Base-by-base conservation (phyloP, 768 basidiomycete genomes). In the Lactarius sp. region DNA sequence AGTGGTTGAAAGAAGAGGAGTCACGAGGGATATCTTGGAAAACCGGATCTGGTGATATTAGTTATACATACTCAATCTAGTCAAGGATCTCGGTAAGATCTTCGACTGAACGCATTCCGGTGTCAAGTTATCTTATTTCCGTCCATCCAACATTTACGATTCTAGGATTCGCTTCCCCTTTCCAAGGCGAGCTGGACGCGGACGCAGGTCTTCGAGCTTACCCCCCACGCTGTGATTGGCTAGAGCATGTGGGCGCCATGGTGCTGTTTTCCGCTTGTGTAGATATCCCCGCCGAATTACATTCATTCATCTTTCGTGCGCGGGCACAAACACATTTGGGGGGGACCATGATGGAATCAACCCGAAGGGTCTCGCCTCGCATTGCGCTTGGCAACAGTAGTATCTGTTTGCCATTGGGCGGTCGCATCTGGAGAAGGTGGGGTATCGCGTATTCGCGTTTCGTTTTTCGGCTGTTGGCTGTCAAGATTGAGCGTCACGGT, bases 381-480 rank as follows among this genome's bases (percentile, higher is more conserved):
- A 12, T 20, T 20, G 37, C 36, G 33, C 53, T 27, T 55, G 54
- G 42, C 54, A 16, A 55, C 54, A 52, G 2, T 27, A 41, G 27
- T 13, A 18, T 52, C 39, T 39, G 51, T 41, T 7, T 37, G 42
- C 52, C 59, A 37, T 52, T 27, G 46, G 20, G 55, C 9, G n/a
- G 3, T 6, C 22, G 10, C 2, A 27, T 27, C 27, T 27, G 27
- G 27, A 27, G 27, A 6, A 46, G 44, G 31, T 12, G 36, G 37
- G 41, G 58, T 12, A 33, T 51, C 22, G 37, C 20, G 61, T 56
- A 20, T 58, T 31, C n/a, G 22, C n/a, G 64, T 54, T 66, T 66
- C 58, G 67, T 49, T 66, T 59, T 69, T 59, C 47, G 50, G 49
- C 36, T 22, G 37, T 41, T 47, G 53, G 51, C 66, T 58, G 64